Percentiles rank a stretch among this genome's conserved stretches.
Conservation (phyloP, 169 alveolate species). For the Cryptosporidium ubiquitum region DNA sequence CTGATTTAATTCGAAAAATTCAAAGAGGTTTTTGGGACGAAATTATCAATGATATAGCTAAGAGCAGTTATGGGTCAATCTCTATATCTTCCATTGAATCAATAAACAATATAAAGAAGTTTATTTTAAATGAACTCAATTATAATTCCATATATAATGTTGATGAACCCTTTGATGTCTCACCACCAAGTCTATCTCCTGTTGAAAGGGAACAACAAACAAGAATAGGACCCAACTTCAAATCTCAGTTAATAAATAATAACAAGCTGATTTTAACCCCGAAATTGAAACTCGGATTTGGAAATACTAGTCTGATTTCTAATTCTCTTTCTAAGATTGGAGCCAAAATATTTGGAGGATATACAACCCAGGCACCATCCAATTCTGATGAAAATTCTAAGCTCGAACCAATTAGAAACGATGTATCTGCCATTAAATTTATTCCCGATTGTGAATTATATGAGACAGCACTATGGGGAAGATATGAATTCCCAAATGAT, state of each 20-base stretch:
- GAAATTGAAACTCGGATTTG: neutral
- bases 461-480: constrained; percentile 54
- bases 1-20: constrained; percentile 42
- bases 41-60: constrained; percentile 43
- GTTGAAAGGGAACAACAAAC: constrained; percentile 29
- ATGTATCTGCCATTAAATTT: constrained; percentile 10
- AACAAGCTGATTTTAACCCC: constrained; percentile 41
- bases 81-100: constrained; percentile 17
- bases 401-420: neutral
- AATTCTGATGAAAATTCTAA: neutral
- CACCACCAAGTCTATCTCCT: constrained; percentile 28
- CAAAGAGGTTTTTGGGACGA: constrained; percentile 68
- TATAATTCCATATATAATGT: constrained; percentile 43
- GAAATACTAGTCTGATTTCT: neutral
- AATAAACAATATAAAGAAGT: neutral
- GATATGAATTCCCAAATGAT: constrained; percentile 49
- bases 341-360: neutral
- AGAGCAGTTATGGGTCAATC: constrained; percentile 53
- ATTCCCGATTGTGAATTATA: constrained; percentile 61
- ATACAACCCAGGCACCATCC: neutral
- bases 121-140: constrained; percentile 26
- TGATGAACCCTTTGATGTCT: constrained; percentile 72
- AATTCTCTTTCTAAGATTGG: neutral
- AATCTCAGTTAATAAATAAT: neutral
- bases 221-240: neutral